phyloP scores from a whole-genome alignment of 768 basidiomycete species.

The Tylopilus sp. region DNA sequence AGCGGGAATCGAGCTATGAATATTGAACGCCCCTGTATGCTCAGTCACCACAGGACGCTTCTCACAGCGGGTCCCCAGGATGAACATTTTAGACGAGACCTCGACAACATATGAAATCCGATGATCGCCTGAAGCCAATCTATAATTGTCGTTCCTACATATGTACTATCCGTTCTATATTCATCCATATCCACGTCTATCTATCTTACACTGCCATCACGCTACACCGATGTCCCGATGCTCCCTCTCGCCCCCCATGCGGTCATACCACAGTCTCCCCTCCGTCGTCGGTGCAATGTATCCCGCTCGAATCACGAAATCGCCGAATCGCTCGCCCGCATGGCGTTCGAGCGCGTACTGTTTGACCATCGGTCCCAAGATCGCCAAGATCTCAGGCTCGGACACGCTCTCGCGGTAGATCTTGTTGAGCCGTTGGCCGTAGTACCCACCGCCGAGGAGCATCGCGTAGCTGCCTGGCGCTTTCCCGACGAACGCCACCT shows the following conservation, averaged over 20 bases:
- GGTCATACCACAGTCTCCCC: slow-evolving; percentile 85
- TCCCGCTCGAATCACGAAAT: slow-evolving; percentile 89
- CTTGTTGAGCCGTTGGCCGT: slow-evolving; percentile 94
- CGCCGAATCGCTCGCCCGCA: slow-evolving; percentile 91
- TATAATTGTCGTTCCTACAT: too few relatives aligned
- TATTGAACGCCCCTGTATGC: too few relatives aligned
- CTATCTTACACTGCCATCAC: too few relatives aligned
- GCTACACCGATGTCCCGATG: slow-evolving; percentile 34
- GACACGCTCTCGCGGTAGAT: slow-evolving; percentile 90
- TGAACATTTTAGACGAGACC: too few relatives aligned
- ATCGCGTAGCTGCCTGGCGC: slow-evolving; percentile 90
- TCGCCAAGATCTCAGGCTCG: slow-evolving; percentile 88
- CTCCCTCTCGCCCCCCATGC: slow-evolving; percentile 74
- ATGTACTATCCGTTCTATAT: background rate
- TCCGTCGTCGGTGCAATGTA: slow-evolving; percentile 84
- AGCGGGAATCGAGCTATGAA: background rate
- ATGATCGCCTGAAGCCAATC: too few relatives aligned
- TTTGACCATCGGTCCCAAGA: slow-evolving; percentile 92
- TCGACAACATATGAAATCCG: too few relatives aligned
- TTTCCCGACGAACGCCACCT: slow-evolving; percentile 96
- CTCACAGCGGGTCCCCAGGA: too few relatives aligned
- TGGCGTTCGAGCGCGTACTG: slow-evolving; percentile 82
- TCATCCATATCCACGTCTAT: background rate
- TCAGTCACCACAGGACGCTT: too few relatives aligned
- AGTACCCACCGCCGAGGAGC: slow-evolving; percentile 94